Base-by-base conservation (phyloP, 1,139 yeast genomes). In the Saccharomyces pastorianus region DNA sequence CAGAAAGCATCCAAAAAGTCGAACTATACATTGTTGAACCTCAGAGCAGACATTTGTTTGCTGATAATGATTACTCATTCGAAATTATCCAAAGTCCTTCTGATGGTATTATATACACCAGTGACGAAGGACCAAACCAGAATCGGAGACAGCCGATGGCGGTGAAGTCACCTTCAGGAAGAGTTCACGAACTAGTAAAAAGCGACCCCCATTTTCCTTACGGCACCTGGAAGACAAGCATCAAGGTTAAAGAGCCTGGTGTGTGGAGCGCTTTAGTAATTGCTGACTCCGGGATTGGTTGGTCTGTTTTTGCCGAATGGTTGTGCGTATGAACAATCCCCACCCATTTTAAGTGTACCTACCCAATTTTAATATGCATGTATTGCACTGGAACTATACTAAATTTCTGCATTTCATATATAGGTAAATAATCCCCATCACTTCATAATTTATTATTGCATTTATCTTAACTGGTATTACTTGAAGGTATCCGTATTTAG, bases 291-390 rank as follows among this genome's bases (percentile, higher is more conserved):
- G 90, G 90, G 4, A 79, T 80, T 58, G 85, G 93, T 54, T 88
- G 96, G 91, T 86, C 90, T 64, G 90, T 88, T 6, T 89, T 88
- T 71, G 91, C 96, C 9, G 96, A 89, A 70, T 93, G 99, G 99
- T 77, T 77, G 48, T 86, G 95, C 68, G 61, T 68, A 42, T 74
- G 53, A 55, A 20, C 46, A 25, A 2, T 9, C 2, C 11, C 2
- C n/a, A 9, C 6, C 20, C 44, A n/a, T 20, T 20, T 20, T 20
- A 20, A 20, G 23, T 20, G 23, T 4, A 20, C 3, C 23, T 20
- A 20, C 23, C 23, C 23, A 20, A 20, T 4, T 4, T 20, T 20
- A 20, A 20, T 20, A 4, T 20, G 23, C 23, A 20, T 20, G 3
- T 20, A 20, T 4, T 20, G 23, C 4, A 20, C 23, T 20, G 4